Evolutionary conservation across 306 rosid genomes (phyloP).

Genomic region (Vicia faba): DNA sequence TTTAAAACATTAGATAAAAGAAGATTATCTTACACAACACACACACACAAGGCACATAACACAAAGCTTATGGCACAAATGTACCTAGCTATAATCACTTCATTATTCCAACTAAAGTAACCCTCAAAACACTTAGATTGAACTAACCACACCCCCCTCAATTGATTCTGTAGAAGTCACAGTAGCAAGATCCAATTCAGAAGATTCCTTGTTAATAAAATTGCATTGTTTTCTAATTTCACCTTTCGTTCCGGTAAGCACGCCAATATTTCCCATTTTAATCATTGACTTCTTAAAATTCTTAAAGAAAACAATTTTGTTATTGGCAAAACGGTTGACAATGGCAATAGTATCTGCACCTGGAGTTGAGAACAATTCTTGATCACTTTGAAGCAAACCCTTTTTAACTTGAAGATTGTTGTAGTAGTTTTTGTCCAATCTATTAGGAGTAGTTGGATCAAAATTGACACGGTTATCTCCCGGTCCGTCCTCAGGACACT

Average conservation of each 20-base stretch:
- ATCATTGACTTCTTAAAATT: conserved; percentile 40
- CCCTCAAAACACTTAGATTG: too few relatives aligned
- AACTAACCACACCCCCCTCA: too few relatives aligned
- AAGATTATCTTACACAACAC: too few relatives aligned
- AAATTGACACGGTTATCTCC: conserved; percentile 26
- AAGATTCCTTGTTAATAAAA: background rate
- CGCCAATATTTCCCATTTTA: conserved; percentile 45
- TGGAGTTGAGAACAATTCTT: conserved; percentile 34
- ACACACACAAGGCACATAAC: too few relatives aligned
- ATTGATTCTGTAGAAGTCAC: too few relatives aligned
- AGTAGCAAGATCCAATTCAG: too few relatives aligned
- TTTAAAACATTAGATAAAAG: too few relatives aligned
- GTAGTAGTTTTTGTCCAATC: conserved; percentile 39
- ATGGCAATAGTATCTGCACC: conserved; percentile 39
- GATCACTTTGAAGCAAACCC: conserved; percentile 50
- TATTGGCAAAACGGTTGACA: conserved; percentile 19
- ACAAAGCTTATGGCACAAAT: too few relatives aligned
- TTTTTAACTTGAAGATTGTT: conserved; percentile 30
- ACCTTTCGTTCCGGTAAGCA: conserved; percentile 19
- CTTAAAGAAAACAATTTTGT: conserved; percentile 34
- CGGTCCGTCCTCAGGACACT: conserved; percentile 36
- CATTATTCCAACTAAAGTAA: too few relatives aligned
- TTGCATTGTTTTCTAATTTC: background rate
- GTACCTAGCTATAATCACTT: too few relatives aligned
- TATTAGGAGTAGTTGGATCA: conserved; percentile 39